phyloP scores from a whole-genome alignment of 257 asterid species.

The Petrea volubilis region DNA sequence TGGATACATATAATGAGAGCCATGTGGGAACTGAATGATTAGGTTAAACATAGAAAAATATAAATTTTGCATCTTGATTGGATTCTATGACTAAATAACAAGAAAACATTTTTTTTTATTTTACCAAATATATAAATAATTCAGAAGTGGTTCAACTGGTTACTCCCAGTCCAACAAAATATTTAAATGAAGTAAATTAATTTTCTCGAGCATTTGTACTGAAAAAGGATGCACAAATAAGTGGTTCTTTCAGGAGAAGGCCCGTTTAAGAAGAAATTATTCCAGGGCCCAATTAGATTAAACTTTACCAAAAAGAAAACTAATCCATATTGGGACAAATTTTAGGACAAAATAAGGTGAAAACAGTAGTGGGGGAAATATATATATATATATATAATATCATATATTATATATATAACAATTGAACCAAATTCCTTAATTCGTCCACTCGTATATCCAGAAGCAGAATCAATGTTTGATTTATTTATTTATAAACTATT shows the following conservation, averaged over 20 bases:
- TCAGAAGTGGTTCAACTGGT: background rate
- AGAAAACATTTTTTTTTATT: background rate
- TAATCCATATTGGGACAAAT: background rate
- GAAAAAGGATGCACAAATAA: background rate
- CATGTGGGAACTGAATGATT: background rate
- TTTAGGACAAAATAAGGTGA: background rate
- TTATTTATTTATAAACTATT: background rate
- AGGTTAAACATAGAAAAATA: background rate
- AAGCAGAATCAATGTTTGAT: background rate
- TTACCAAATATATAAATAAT: background rate
- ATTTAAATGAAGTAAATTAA: background rate
- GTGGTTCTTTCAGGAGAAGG: background rate
- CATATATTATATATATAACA: background rate
- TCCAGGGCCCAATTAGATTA: background rate
- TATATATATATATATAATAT: no score
- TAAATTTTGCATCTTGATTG: background rate
- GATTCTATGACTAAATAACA: background rate
- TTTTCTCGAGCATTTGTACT: background rate
- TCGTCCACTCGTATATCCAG: background rate
- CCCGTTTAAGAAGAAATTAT: background rate
- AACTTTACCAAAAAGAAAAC: background rate
- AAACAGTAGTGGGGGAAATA: background rate
- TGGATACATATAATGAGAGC: background rate
- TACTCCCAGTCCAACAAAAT: background rate
- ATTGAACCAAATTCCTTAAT: slow-evolving; percentile 1